Percentiles rank a stretch among this genome's conserved stretches.
phyloP scores from a whole-genome alignment of 75 land plant genomes.

The Pinus albicaulis region DNA sequence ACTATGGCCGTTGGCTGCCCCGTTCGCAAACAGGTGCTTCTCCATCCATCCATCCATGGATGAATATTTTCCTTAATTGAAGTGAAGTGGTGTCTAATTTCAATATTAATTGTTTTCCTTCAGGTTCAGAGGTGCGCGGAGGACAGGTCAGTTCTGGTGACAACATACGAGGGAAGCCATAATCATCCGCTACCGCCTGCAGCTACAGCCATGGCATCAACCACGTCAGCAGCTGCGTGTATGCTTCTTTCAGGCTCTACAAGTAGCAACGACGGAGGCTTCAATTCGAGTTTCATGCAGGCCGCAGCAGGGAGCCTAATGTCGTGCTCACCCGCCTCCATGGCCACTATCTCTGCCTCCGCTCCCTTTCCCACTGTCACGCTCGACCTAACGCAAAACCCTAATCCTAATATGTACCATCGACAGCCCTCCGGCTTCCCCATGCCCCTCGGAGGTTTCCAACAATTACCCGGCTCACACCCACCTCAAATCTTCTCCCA shows the following conservation, averaged over 20 bases:
- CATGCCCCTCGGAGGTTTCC: not conserved
- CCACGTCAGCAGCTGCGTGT: slow-evolving; percentile 61
- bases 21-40: slow-evolving; percentile 79
- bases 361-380: slow-evolving; percentile 60
- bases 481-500: not conserved
- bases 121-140: slow-evolving; percentile 97
- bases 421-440: not conserved
- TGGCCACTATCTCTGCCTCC: slow-evolving; percentile 9
- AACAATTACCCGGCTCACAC: not conserved
- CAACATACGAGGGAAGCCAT: slow-evolving; percentile 92
- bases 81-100: no score
- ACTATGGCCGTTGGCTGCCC: slow-evolving; percentile 81
- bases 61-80: no score
- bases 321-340: not conserved
- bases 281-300: no score
- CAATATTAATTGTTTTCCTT: not conserved
- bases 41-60: no score
- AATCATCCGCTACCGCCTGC: slow-evolving; percentile 85
- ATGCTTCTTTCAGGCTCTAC: slow-evolving; percentile 40
- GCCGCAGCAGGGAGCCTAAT: not conserved
- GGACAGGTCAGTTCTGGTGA: slow-evolving; percentile 74
- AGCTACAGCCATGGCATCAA: slow-evolving; percentile 94
- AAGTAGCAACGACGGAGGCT: no score
- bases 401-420: slow-evolving; percentile 14
- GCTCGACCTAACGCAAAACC: slow-evolving; percentile 64